Evolutionary conservation across 768 basidiomycete species (phyloP).

Genomic region (Hydnomerulius pinastri): DNA sequence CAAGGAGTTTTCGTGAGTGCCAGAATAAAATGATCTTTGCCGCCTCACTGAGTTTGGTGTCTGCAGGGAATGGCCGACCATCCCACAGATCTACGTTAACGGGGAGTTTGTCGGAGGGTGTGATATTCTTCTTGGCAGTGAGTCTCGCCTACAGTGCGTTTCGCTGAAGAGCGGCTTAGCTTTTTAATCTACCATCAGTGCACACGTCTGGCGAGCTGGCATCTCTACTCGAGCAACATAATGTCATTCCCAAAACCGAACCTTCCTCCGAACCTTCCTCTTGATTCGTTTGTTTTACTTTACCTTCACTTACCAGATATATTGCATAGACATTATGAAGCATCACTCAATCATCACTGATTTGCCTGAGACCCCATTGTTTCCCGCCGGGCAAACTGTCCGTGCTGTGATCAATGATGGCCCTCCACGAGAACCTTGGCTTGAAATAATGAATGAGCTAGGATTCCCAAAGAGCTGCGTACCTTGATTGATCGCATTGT

Average conservation of each 20-base stretch:
- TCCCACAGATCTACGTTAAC: constrained; percentile 92
- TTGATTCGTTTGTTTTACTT: background rate
- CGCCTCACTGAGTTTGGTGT: background rate
- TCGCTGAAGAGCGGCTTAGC: background rate
- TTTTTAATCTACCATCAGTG: constrained; percentile 55
- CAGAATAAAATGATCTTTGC: background rate
- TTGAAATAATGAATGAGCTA: too few species aligned
- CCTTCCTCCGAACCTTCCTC: background rate
- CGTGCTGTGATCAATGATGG: too few species aligned
- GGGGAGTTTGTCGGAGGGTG: constrained; percentile 98
- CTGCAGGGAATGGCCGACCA: constrained; percentile 92
- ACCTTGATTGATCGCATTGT: too few species aligned
- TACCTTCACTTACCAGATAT: background rate
- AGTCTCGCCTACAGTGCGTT: constrained; percentile 34
- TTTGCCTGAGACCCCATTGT: too few species aligned
- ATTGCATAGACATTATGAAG: background rate
- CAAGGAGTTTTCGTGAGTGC: constrained; percentile 95
- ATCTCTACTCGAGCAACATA: constrained; percentile 69
- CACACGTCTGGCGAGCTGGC: constrained; percentile 96
- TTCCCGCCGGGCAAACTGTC: too few species aligned
- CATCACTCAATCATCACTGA: too few species aligned
- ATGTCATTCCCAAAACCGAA: constrained; percentile 59
- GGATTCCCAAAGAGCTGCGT: too few species aligned
- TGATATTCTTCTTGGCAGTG: constrained; percentile 90
- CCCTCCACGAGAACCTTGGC: too few species aligned